A percentile compares a stretch with the other conserved stretches of the same genome.
Conservation (phyloP, 208 protist genomes). For the Naegleria gruberi region DNA sequence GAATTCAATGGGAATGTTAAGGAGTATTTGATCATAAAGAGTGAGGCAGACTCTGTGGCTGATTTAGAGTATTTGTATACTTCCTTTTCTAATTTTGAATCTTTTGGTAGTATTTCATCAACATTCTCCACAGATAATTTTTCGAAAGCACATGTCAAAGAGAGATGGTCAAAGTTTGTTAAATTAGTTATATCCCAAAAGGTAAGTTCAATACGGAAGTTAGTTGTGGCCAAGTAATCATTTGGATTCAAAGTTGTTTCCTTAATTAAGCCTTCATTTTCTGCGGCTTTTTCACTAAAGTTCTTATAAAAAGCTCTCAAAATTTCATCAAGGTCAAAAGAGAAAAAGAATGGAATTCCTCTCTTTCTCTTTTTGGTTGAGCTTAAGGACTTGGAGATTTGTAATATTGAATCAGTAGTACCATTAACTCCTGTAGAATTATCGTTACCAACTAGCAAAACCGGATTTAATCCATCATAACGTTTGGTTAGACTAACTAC, state of each 20-base stretch:
- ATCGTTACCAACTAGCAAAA: not conserved
- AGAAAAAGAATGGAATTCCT: not conserved
- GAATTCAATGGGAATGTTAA: not conserved
- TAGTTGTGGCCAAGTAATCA: not conserved
- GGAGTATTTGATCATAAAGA: not conserved
- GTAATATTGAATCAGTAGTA: not conserved
- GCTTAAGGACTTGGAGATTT: not conserved
- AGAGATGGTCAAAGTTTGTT: not conserved
- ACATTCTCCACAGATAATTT: not conserved
- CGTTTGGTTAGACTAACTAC: not conserved
- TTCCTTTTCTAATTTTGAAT: not conserved
- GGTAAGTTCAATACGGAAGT: not conserved
- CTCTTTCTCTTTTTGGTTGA: too few relatives aligned
- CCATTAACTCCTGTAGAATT: not conserved
- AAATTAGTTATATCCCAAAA: not conserved
- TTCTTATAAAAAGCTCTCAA: not conserved
- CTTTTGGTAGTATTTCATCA: not conserved
- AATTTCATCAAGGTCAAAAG: not conserved
- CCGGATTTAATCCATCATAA: not conserved
- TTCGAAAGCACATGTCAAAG: not conserved
- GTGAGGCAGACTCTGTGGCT: not conserved
- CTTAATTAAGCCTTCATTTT: not conserved
- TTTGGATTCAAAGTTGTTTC: not conserved
- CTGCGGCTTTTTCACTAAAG: not conserved
- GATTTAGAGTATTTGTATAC: not conserved